Percentiles rank a stretch among this genome's conserved stretches.
Conservation (phyloP, 345 rosid genomes). For the Eucalyptus cloeziana region DNA sequence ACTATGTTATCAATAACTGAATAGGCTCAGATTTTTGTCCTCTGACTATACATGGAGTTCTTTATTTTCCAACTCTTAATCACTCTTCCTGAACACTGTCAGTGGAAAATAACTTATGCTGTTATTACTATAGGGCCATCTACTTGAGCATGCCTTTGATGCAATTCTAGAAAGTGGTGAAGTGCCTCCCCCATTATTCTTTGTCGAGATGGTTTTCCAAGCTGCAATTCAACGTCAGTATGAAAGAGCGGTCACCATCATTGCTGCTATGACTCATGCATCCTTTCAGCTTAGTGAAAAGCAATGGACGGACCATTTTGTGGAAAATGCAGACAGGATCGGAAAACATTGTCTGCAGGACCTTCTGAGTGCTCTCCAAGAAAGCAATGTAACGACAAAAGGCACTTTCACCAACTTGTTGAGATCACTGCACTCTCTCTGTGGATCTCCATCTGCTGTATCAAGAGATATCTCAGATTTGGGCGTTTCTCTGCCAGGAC, state of each 20-base stretch:
- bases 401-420: slow-evolving; percentile 49
- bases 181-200: slow-evolving; percentile 47
- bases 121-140: slow-evolving; percentile 42
- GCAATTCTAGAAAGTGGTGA: slow-evolving; percentile 71
- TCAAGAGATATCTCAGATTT: not conserved
- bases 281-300: slow-evolving; percentile 69
- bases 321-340: slow-evolving; percentile 25
- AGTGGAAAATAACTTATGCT: not conserved
- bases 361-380: slow-evolving; percentile 31
- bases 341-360: slow-evolving; percentile 20
- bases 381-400: slow-evolving; percentile 38
- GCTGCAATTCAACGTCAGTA: slow-evolving; percentile 42
- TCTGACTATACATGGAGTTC: not conserved
- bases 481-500: not conserved
- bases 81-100: not conserved
- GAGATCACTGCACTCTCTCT: slow-evolving; percentile 32
- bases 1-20: not conserved
- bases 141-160: slow-evolving; percentile 84
- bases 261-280: slow-evolving; percentile 54
- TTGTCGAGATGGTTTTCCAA: slow-evolving; percentile 62
- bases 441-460: not conserved
- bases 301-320: slow-evolving; percentile 57
- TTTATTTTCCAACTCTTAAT: not conserved
- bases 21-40: not conserved
- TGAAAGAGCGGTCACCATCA: slow-evolving; percentile 46